Percentiles rank a stretch among this genome's conserved stretches.
Conservation (phyloP, 2,329 filamentous ascomycete genomes). For the Monilinia fructicola region DNA sequence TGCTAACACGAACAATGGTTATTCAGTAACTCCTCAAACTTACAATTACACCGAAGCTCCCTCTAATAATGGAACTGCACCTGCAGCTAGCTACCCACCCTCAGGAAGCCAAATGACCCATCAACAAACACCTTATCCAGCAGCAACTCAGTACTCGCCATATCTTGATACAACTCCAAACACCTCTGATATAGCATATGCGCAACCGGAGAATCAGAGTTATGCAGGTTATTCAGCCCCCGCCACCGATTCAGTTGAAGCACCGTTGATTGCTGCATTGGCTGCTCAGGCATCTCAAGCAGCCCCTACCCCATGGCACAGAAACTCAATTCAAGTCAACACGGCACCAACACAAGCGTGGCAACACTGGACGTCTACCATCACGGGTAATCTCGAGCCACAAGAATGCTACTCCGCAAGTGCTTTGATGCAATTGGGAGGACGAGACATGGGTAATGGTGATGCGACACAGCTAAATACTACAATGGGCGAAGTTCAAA, state of each 20-base stretch:
- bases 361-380: slow-evolving; percentile 39
- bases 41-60: slow-evolving; percentile 27
- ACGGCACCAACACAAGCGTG: slow-evolving; percentile 36
- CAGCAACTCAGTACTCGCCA: slow-evolving; percentile 37
- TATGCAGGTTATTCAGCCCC: slow-evolving; percentile 13
- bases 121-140: slow-evolving; percentile 38
- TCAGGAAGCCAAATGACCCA: slow-evolving; percentile 32
- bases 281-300: slow-evolving; percentile 39
- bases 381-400: slow-evolving; percentile 37
- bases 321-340: slow-evolving; percentile 25
- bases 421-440: slow-evolving; percentile 40
- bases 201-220: slow-evolving; percentile 29
- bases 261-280: slow-evolving; percentile 35
- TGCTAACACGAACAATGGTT: slow-evolving; percentile 15
- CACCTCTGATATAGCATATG: slow-evolving; percentile 30
- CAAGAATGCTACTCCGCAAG: slow-evolving; percentile 39
- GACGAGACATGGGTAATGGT: slow-evolving; percentile 28
- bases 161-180: slow-evolving; percentile 33
- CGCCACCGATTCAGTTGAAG: slow-evolving; percentile 30
- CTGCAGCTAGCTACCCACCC: slow-evolving; percentile 28
- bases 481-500: slow-evolving; percentile 12
- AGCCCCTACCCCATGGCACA: slow-evolving; percentile 37
- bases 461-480: slow-evolving; percentile 21
- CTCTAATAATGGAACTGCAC: slow-evolving; percentile 23
- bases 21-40: slow-evolving; percentile 13